phyloP scores from a whole-genome alignment of 2,329 filamentous ascomycete genomes.

The Ramularia endophylla region DNA sequence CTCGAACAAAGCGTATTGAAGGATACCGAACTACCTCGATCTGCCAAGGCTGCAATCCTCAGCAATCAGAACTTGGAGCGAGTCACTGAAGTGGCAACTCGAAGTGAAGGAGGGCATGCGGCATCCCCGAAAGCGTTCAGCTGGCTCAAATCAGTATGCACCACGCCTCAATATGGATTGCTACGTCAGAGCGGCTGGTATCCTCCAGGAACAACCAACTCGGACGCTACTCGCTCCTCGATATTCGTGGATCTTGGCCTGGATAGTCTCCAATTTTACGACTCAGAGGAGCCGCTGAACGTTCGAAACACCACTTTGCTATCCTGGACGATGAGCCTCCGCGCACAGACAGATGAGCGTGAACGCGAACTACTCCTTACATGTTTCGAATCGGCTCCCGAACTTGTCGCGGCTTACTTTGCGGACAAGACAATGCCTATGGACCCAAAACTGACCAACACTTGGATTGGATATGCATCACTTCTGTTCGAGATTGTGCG shows the following conservation, averaged over 20 bases:
- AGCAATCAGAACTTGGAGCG: slow-evolving; percentile 36
- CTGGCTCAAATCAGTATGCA: slow-evolving; percentile 71
- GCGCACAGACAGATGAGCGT: slow-evolving; percentile 73
- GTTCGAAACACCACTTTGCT: slow-evolving; percentile 76
- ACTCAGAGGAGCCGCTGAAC: slow-evolving; percentile 52
- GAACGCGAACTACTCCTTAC: slow-evolving; percentile 76
- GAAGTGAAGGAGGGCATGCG: slow-evolving; percentile 40
- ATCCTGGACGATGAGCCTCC: slow-evolving; percentile 70
- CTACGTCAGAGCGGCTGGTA: slow-evolving; percentile 79
- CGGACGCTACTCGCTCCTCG: slow-evolving; percentile 31
- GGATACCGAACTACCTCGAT: slow-evolving; percentile 66
- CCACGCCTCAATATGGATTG: slow-evolving; percentile 65
- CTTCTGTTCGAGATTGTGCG: slow-evolving; percentile 79
- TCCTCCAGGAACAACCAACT: slow-evolving; percentile 49
- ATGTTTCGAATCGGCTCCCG: slow-evolving; percentile 76
- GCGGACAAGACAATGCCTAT: slow-evolving; percentile 74
- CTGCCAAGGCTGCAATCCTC: slow-evolving; percentile 52
- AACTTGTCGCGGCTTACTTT: slow-evolving; percentile 85
- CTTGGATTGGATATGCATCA: slow-evolving; percentile 90
- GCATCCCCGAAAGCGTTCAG: slow-evolving; percentile 67
- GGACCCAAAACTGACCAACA: slow-evolving; percentile 85
- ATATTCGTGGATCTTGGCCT: slow-evolving; percentile 56
- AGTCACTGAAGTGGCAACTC: slow-evolving; percentile 54
- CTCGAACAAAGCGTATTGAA: slow-evolving; percentile 66
- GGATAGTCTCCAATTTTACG: slow-evolving; percentile 64